These are phyloP conservation scores for Daedaleopsis sinensis DNA, from an alignment of 768 basidiomycete genomes.

Conservation along the genomic window DNA sequence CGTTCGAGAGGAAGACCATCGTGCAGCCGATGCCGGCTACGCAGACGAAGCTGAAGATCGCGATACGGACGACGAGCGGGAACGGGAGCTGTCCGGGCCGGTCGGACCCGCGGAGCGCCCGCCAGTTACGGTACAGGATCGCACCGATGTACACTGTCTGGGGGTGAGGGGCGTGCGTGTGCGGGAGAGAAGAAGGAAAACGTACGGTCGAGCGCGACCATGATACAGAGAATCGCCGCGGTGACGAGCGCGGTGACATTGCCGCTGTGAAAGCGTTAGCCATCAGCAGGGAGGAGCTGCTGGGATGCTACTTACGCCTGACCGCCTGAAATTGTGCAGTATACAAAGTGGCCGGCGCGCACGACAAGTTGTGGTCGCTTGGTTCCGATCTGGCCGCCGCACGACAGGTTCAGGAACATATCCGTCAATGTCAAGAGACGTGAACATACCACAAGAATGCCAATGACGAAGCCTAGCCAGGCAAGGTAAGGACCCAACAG, in stretches of 20 bases:
- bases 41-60: conserved; percentile 21
- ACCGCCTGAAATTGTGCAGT: conserved; percentile 14
- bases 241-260: conserved; percentile 10
- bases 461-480: conserved; percentile 16
- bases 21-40: conserved; percentile 20
- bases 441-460: conserved; percentile 14
- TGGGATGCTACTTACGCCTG: conserved; percentile 5
- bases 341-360: conserved; percentile 15
- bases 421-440: no score
- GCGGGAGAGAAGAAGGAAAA: not conserved
- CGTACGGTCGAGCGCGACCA: conserved; percentile 16
- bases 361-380: conserved; percentile 1
- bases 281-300: no score
- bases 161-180: not conserved
- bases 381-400: conserved; percentile 8
- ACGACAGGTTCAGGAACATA: not conserved
- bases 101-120: conserved; percentile 18
- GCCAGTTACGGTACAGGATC: conserved; percentile 20
- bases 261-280: not conserved
- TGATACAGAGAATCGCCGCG: conserved; percentile 12
- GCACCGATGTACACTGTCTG: conserved; percentile 17
- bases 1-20: conserved; percentile 17
- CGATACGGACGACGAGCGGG: conserved; percentile 17
- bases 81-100: conserved; percentile 18
- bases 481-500: conserved; percentile 13